phyloP scores from a whole-genome alignment of 352 stramenopile genomes.

The Saprolegnia parasitica region DNA sequence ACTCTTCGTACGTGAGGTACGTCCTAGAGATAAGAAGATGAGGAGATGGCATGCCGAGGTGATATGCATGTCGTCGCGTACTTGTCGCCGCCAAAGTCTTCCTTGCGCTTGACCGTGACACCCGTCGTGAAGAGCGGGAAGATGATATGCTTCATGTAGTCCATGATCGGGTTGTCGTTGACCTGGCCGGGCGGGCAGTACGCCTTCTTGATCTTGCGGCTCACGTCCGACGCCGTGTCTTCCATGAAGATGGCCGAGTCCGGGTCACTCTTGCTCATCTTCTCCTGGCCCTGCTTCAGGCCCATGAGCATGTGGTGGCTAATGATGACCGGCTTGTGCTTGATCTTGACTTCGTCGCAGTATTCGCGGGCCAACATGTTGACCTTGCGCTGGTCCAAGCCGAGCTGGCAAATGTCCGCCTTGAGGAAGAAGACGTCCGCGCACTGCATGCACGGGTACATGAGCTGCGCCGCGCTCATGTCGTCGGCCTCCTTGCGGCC shows the following conservation, averaged over 20 bases:
- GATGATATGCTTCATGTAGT: conserved; percentile 98
- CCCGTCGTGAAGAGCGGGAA: conserved; percentile 72
- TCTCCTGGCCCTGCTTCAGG: conserved; percentile 97
- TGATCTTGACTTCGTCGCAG: conserved; percentile 93
- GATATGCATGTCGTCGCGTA: conserved; percentile 8
- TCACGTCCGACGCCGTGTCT: conserved; percentile 90
- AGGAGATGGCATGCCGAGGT: neutral
- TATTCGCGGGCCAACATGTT: conserved; percentile 99
- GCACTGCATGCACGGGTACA: conserved; percentile 99
- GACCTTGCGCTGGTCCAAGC: conserved; percentile 99
- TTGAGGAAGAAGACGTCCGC: conserved; percentile 99
- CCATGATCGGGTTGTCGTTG: conserved; percentile 93
- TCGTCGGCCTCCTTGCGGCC: conserved; percentile 87
- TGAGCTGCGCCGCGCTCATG: conserved; percentile 92
- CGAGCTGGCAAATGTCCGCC: conserved; percentile 99
- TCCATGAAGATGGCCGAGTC: conserved; percentile 99
- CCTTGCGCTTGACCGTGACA: conserved; percentile 47
- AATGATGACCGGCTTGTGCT: conserved; percentile 94
- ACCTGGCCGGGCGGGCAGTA: conserved; percentile 92
- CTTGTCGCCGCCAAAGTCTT: conserved; percentile 42
- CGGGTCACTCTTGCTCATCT: conserved; percentile 99
- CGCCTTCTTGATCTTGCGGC: conserved; percentile 98
- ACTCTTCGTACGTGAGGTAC: conserved; percentile 85
- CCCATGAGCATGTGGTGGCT: conserved; percentile 99
- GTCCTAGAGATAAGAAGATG: conserved; percentile 39